Percentiles rank a stretch among this genome's conserved stretches.
Evolutionary conservation across 331 rosid species (phyloP).

Genomic region (Ulmus americana): DNA sequence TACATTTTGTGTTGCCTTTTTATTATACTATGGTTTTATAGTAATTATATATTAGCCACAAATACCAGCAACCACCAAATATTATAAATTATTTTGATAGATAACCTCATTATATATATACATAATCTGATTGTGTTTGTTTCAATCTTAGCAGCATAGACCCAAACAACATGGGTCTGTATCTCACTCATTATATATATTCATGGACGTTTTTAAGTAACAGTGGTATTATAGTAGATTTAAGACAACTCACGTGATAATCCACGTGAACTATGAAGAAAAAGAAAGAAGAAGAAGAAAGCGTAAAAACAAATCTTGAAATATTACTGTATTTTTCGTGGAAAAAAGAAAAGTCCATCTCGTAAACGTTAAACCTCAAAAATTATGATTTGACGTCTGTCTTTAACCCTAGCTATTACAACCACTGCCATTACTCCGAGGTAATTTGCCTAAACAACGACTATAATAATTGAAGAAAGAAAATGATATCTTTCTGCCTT

Average conservation of each 20-base stretch:
- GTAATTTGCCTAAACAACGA: no score
- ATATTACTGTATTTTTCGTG: no score
- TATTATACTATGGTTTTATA: background rate
- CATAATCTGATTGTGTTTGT: no score
- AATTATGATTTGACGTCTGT: no score
- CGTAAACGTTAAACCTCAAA: no score
- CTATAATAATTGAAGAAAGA: no score
- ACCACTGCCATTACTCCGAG: no score
- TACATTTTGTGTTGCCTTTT: background rate
- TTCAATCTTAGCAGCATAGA: background rate
- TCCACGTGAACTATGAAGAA: background rate
- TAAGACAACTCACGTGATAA: slow-evolving; percentile 4
- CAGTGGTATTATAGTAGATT: background rate
- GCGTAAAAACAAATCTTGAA: no score
- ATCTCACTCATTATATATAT: background rate
- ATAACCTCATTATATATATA: no score
- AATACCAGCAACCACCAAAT: background rate
- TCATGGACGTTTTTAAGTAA: background rate
- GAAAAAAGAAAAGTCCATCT: no score
- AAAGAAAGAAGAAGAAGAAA: background rate
- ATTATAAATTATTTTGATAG: background rate
- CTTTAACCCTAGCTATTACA: no score
- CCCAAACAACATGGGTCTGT: background rate
- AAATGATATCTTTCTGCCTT: no score
- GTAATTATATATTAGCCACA: background rate